Conservation (phyloP, 768 basidiomycete species). For the Kwoniella heveanensis region DNA sequence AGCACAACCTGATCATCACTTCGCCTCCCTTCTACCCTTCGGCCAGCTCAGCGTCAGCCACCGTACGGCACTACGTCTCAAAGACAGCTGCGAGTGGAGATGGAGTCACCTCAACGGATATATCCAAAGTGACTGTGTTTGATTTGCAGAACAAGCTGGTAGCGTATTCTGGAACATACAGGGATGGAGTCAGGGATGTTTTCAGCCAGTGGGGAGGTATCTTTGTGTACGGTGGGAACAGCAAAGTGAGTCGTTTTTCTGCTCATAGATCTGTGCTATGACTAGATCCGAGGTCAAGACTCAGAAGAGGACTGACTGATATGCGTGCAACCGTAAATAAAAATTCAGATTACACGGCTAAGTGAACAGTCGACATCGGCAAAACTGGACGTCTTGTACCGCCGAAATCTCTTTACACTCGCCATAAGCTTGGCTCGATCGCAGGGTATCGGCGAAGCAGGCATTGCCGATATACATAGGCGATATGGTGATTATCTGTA, state of each 20-base stretch:
- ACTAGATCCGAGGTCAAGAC: too few species aligned
- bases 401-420: slow-evolving; percentile 70
- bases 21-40: slow-evolving; percentile 78
- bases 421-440: slow-evolving; percentile 82
- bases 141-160: slow-evolving; percentile 91
- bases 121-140: slow-evolving; percentile 68
- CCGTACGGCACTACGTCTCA: slow-evolving; percentile 71
- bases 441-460: slow-evolving; percentile 70
- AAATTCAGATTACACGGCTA: slow-evolving; percentile 43
- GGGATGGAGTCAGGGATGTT: slow-evolving; percentile 78
- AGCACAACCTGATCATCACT: slow-evolving; percentile 85
- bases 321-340: too few species aligned
- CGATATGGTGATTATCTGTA: slow-evolving; percentile 93
- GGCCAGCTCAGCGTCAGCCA: slow-evolving; percentile 68
- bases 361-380: slow-evolving; percentile 64
- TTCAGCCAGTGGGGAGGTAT: slow-evolving; percentile 79
- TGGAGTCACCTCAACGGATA: slow-evolving; percentile 57
- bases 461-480: slow-evolving; percentile 82
- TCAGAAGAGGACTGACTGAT: too few species aligned
- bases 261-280: neutral
- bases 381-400: slow-evolving; percentile 85
- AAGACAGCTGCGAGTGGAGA: slow-evolving; percentile 63
- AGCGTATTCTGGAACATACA: slow-evolving; percentile 77
- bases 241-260: slow-evolving; percentile 62
- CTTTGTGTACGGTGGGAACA: slow-evolving; percentile 76